Base-by-base conservation (phyloP, 1,139 yeast species). In the Yamadazyma triangularis region DNA sequence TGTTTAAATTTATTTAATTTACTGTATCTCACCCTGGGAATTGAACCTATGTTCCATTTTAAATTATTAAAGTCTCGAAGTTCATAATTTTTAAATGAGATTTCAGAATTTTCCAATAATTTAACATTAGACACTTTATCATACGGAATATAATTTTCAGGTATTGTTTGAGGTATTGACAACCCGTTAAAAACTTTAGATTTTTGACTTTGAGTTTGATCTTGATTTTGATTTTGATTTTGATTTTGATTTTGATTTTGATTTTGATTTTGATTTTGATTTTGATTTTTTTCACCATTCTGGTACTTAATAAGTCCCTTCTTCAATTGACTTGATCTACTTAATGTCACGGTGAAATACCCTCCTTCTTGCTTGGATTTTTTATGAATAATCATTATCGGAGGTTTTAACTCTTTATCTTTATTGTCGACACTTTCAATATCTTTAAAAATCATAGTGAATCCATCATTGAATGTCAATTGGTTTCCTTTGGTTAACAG, bases 21-120 rank as follows among this genome's bases (percentile, higher is more conserved):
- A 33, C 58, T 44, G 20, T 30, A 32, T 36, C 48, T 42, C 14
- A 59, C 60, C 28, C 70, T 48, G 2, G 77, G 73, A 7, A 70
- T 62, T 2, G 73, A 58, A 0, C 79, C 78, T 14, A 73, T 51
- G 31, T 57, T 58, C 73, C 73, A 71, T 25, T 44, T 47, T 8
- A 33, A 29, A 23, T 54, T 53, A 26, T 48, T 44, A 13, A 51
- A 48, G 35, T 58, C 65, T 15, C 51, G 44, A 30, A 60, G 43
- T 36, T 57, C 66, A 42, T 53, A 65, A 39, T 60, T 64, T 25
- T 42, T 44, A 35, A 58, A 47, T 14, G 32, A 34, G 4, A 33
- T 19, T 33, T 36, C 44, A 36, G 32, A 13, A 29, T 32, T 14
- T 27, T 34, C 37, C 19, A 42, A 29, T 2, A 23, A 28, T 22